Percentiles rank a stretch among this genome's conserved stretches.
phyloP scores from a whole-genome alignment of 2,329 filamentous ascomycete genomes.

The Cercospora sp. region DNA sequence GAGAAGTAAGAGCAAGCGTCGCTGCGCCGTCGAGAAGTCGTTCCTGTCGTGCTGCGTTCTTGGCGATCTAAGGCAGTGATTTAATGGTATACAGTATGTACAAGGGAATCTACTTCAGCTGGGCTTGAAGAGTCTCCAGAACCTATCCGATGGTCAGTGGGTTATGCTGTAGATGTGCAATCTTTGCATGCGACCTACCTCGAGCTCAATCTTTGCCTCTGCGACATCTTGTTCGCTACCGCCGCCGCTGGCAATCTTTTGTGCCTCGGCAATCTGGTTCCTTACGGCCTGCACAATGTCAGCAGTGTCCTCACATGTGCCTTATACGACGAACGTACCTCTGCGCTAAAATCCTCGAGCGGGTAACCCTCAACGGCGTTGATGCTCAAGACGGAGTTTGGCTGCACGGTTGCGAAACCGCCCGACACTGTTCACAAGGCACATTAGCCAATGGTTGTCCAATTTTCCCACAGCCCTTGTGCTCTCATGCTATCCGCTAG shows the following conservation, averaged over 20 bases:
- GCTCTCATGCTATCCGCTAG: background rate
- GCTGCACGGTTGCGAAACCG: constrained; percentile 95
- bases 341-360: constrained; percentile 92
- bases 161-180: background rate
- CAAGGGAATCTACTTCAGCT: constrained; percentile 66
- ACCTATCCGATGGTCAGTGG: constrained; percentile 54
- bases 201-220: constrained; percentile 98
- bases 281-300: constrained; percentile 63
- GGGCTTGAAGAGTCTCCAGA: constrained; percentile 77
- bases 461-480: background rate
- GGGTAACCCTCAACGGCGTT: constrained; percentile 96
- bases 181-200: constrained; percentile 57
- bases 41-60: background rate
- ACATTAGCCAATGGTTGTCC: constrained; percentile 13
- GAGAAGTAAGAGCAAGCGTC: background rate
- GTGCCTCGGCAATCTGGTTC: constrained; percentile 87
- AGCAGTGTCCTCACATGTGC: background rate
- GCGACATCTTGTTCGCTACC: constrained; percentile 97
- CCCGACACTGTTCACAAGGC: constrained; percentile 70
- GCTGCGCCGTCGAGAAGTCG: background rate
- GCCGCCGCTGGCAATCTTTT: constrained; percentile 86
- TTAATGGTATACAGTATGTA: constrained; percentile 34
- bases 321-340: constrained; percentile 50
- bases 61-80: constrained; percentile 6
- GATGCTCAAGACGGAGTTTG: constrained; percentile 92